phyloP scores from a whole-genome alignment of 108 stramenopile species.

The Aurantiochytrium sp. region DNA sequence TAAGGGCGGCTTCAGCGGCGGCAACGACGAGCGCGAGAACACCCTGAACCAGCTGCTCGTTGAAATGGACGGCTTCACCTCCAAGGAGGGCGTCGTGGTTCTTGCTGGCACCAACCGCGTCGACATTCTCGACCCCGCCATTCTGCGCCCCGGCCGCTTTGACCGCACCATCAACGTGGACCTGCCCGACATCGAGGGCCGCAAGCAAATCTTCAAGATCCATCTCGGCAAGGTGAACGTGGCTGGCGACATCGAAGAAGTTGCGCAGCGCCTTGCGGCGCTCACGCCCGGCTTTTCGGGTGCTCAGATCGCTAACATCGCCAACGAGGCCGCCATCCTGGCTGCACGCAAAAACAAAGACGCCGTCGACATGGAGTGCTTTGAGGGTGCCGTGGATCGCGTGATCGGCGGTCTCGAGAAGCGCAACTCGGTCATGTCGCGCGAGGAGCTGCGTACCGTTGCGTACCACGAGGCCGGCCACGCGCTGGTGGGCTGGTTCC shows the following conservation, averaged over 20 bases:
- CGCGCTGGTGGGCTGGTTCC: conserved; percentile 86
- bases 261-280: conserved; percentile 77
- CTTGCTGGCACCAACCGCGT: conserved; percentile 88
- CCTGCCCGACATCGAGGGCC: conserved; percentile 82
- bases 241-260: conserved; percentile 62
- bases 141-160: conserved; percentile 64
- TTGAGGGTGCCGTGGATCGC: conserved; percentile 86
- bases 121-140: conserved; percentile 61
- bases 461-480: conserved; percentile 98
- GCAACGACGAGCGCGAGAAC: conserved; percentile 95
- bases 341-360: conserved; percentile 84
- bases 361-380: conserved; percentile 74
- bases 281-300: conserved; percentile 89
- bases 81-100: conserved; percentile 81
- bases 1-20: conserved; percentile 72
- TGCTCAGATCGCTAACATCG: conserved; percentile 93
- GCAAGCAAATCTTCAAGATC: conserved; percentile 84
- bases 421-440: conserved; percentile 81
- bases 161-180: conserved; percentile 86
- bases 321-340: conserved; percentile 95
- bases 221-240: conserved; percentile 77
- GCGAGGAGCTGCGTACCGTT: conserved; percentile 78
- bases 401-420: conserved; percentile 90
- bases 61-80: conserved; percentile 94
- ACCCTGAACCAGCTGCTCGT: conserved; percentile 96